Base-by-base conservation (phyloP, 2,329 filamentous ascomycete species). In the Colletotrichum brevisporum region DNA sequence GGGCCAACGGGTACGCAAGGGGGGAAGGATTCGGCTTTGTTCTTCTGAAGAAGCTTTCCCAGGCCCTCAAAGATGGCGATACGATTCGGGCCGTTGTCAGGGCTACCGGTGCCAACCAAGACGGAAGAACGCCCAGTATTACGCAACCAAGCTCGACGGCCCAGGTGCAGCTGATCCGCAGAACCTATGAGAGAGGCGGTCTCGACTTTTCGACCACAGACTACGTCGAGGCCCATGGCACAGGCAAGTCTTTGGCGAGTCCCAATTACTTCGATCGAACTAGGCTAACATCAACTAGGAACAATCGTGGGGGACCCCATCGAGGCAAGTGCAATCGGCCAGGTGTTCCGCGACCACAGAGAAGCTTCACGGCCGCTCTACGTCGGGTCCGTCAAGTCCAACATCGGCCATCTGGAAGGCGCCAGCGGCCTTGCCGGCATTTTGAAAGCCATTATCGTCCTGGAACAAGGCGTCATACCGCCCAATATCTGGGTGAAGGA, bases 21-120 rank as follows among this genome's bases (percentile, higher is more conserved):
- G 90, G 89, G 1, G 90, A 92, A 73, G 90, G 89, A 0, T 81
- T 87, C 24, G 88, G 83, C 0, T 82, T 87, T 16, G 76, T 92
- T 0, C 73, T 91, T 4, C 74, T 92, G 53, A 92, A 91, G 77
- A 83, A 83, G 1, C 78, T 91, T 0, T 77, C 81, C 5, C 84
- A 89, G 74, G 90, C 90, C 0, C 71, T 91, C 4, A 78, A 79
- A 8, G 86, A 89, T 71, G 86, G 87, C 16, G 88, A 92, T 74
- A 84, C 83, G 0, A 86, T 90, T 57, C 82, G 86, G 6, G 83
- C 83, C 6, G 80, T 90, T n/a, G 85, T 90, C 61, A 82, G 86
- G 15, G 85, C 81, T 5, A 87, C 83, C 0, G 80, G 80, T 0
- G 80, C 85, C 39, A 89, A 89, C 64, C 83, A 88, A 67, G 89